Evolutionary conservation across 352 stramenopile species (phyloP).

Genomic region (Globisporangium rhizosaccharum): DNA sequence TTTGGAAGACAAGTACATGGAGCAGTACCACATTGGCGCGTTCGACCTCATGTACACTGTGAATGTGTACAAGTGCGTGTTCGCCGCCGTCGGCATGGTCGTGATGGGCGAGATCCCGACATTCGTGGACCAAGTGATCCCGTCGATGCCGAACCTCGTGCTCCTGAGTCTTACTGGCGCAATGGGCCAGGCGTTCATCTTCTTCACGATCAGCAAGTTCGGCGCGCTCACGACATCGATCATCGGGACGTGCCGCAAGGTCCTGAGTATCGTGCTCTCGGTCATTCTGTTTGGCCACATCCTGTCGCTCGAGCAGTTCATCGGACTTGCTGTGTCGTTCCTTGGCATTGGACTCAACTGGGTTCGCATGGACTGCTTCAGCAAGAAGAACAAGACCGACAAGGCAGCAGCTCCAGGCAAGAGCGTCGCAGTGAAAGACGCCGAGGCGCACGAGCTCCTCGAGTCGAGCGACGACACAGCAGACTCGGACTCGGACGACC

Average conservation of each 20-base stretch:
- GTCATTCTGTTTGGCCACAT: conserved; percentile 81
- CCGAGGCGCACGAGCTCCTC: conserved; percentile 46
- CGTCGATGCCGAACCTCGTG: conserved; percentile 55
- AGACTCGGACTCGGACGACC: conserved; percentile 55
- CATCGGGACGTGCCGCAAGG: conserved; percentile 82
- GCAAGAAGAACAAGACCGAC: conserved; percentile 18
- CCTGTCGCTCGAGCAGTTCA: conserved; percentile 53
- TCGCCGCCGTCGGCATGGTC: conserved; percentile 61
- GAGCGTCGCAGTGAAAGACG: conserved; percentile 21
- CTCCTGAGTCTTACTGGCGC: conserved; percentile 73
- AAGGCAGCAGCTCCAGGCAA: background rate
- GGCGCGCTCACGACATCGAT: conserved; percentile 80
- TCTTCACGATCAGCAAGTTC: conserved; percentile 86
- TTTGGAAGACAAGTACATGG: conserved; percentile 79
- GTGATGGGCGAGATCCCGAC: conserved; percentile 60
- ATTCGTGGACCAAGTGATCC: conserved; percentile 56
- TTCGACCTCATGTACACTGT: conserved; percentile 88
- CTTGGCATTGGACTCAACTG: conserved; percentile 76
- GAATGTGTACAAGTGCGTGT: conserved; percentile 81
- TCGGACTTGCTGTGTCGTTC: conserved; percentile 64
- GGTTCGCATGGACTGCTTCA: conserved; percentile 53
- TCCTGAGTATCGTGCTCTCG: conserved; percentile 81
- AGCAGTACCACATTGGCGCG: conserved; percentile 71
- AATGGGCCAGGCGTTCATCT: conserved; percentile 80
- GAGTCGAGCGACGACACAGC: conserved; percentile 61